Percentiles rank a stretch among this genome's conserved stretches.
Conservation (phyloP, 2,329 filamentous ascomycete species). For the Meredithiella fracta region DNA sequence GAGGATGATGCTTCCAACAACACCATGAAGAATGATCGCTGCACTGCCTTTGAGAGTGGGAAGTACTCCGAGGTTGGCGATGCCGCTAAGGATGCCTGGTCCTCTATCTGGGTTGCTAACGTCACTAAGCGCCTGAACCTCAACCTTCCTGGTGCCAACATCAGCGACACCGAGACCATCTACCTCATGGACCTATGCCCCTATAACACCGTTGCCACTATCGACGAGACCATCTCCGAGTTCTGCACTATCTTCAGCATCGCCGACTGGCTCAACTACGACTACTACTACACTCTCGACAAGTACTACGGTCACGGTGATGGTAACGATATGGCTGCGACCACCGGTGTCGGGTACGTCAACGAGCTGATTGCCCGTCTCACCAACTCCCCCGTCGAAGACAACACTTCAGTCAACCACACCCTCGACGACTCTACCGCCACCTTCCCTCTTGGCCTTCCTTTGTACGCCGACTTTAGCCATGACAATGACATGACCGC, state of each 20-base stretch:
- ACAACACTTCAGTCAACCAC: conserved; percentile 59
- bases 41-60: conserved; percentile 51
- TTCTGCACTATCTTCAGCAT: conserved; percentile 65
- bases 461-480: conserved; percentile 74
- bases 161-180: conserved; percentile 46
- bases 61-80: conserved; percentile 31
- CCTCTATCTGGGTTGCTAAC: conserved; percentile 43
- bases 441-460: conserved; percentile 56
- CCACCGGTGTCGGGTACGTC: conserved; percentile 72
- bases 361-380: conserved; percentile 78
- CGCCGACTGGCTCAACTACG: conserved; percentile 60
- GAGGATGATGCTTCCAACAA: conserved; percentile 58
- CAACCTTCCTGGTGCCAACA: conserved; percentile 49
- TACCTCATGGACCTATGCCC: conserved; percentile 80
- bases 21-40: conserved; percentile 60
- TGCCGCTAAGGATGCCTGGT: conserved; percentile 40
- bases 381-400: conserved; percentile 49
- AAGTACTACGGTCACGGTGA: conserved; percentile 74
- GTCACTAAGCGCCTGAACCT: conserved; percentile 55
- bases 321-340: conserved; percentile 63
- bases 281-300: conserved; percentile 62
- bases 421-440: conserved; percentile 51
- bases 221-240: conserved; percentile 36
- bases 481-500: conserved; percentile 79
- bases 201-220: conserved; percentile 58